Evolutionary conservation across 768 basidiomycete species (phyloP).

Genomic region (Sutorius australiensis): DNA sequence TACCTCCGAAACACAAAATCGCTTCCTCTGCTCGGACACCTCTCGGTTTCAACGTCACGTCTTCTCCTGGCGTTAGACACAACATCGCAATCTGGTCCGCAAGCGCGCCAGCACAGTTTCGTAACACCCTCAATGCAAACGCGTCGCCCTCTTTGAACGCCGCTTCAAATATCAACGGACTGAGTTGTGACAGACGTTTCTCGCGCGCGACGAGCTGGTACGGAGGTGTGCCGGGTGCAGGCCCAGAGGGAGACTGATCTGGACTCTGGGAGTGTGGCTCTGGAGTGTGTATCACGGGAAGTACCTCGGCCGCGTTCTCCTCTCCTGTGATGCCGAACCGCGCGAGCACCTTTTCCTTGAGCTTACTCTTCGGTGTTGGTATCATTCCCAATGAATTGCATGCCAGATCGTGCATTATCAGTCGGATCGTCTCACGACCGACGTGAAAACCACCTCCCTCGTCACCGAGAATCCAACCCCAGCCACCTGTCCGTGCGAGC

Average conservation of each 20-base stretch:
- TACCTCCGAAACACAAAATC: slow-evolving; percentile 78
- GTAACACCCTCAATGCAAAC: slow-evolving; percentile 59
- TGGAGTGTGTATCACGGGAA: slow-evolving; percentile 59
- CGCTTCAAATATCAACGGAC: slow-evolving; percentile 73
- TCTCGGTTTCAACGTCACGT: slow-evolving; percentile 27
- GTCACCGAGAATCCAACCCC: slow-evolving; percentile 84
- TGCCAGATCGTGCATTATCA: slow-evolving; percentile 58
- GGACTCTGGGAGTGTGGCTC: slow-evolving; percentile 40
- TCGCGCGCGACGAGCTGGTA: slow-evolving; percentile 48
- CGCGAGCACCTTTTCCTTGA: slow-evolving; percentile 48
- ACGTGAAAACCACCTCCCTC: slow-evolving; percentile 82
- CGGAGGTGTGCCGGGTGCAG: slow-evolving; percentile 13
- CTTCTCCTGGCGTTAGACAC: slow-evolving; percentile 36
- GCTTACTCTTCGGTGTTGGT: slow-evolving; percentile 20
- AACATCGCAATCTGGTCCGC: slow-evolving; percentile 58
- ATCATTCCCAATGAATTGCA: slow-evolving; percentile 37
- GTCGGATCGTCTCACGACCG: slow-evolving; percentile 70
- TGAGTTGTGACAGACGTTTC: slow-evolving; percentile 69
- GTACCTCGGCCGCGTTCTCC: slow-evolving; percentile 50
- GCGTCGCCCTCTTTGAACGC: slow-evolving; percentile 68
- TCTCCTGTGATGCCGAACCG: slow-evolving; percentile 54
- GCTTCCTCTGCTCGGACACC: slow-evolving; percentile 50
- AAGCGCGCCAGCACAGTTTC: slow-evolving; percentile 48
- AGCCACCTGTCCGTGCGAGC: slow-evolving; percentile 70
- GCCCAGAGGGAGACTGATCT: not conserved